Evolutionary conservation across 257 asterid species (phyloP).

Genomic region (Gentiana dahurica): DNA sequence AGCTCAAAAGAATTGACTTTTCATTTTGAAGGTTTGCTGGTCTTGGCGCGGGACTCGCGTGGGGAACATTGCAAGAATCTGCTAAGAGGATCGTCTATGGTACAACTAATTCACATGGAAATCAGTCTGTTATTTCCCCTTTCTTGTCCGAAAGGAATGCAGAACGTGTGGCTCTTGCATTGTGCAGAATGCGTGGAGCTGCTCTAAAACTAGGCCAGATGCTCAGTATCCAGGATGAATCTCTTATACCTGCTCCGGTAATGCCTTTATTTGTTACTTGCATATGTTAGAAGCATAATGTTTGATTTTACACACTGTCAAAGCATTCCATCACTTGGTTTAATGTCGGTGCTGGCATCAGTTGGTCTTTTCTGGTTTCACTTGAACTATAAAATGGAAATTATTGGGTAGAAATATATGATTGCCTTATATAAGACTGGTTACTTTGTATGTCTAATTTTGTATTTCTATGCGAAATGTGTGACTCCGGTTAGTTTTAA

Average conservation of each 20-base stretch:
- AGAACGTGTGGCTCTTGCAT: constrained; percentile 92
- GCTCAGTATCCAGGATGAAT: constrained; percentile 95
- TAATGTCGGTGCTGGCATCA: too few species aligned
- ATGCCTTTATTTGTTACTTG: constrained; percentile 2
- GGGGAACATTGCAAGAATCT: constrained; percentile 96
- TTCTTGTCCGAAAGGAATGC: constrained; percentile 80
- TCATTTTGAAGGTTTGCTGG: constrained; percentile 73
- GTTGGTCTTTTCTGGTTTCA: too few species aligned
- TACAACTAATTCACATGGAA: constrained; percentile 32
- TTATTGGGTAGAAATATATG: too few species aligned
- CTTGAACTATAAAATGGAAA: too few species aligned
- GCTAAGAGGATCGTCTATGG: constrained; percentile 81
- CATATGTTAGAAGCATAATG: too few species aligned
- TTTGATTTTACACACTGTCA: too few species aligned
- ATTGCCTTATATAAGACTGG: too few species aligned
- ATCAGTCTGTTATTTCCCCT: constrained; percentile 49
- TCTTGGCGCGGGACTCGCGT: constrained; percentile 96
- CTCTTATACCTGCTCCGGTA: constrained; percentile 94
- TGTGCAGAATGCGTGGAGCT: constrained; percentile 99
- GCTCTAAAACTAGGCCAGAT: constrained; percentile 96
- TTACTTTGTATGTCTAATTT: too few species aligned
- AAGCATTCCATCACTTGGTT: too few species aligned
- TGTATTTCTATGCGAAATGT: too few species aligned
- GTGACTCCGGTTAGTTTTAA: too few species aligned
- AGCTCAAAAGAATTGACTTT: constrained; percentile 3